Conservation (phyloP, 2,329 filamentous ascomycete species). For the Aspergillus phoenicis region DNA sequence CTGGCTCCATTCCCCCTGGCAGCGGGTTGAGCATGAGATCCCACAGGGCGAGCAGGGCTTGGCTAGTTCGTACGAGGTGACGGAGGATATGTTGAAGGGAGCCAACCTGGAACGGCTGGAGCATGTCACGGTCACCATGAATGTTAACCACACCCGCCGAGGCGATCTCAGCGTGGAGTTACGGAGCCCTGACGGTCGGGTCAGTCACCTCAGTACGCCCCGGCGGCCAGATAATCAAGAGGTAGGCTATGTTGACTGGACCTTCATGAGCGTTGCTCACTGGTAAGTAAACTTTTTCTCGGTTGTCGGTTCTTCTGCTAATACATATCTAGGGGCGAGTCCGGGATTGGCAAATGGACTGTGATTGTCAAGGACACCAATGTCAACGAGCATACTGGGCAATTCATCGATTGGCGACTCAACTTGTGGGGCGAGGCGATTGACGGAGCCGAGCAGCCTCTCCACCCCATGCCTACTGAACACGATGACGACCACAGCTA, state of each 20-base stretch:
- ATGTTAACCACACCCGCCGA: conserved; percentile 80
- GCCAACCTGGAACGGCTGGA: conserved; percentile 87
- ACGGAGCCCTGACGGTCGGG: conserved; percentile 76
- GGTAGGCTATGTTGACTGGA: conserved; percentile 88
- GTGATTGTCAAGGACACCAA: conserved; percentile 83
- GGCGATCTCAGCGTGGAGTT: conserved; percentile 93
- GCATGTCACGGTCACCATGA: conserved; percentile 98
- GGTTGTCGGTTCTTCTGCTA: conserved; percentile 12
- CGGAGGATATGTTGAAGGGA: conserved; percentile 72
- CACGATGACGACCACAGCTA: conserved; percentile 83
- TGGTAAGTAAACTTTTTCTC: conserved; percentile 62
- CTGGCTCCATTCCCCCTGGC: conserved; percentile 92
- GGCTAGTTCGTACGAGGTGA: conserved; percentile 78
- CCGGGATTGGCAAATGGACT: conserved; percentile 85
- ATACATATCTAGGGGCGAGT: conserved; percentile 70
- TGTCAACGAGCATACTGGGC: conserved; percentile 74
- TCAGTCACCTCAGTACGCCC: conserved; percentile 79
- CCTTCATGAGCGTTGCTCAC: conserved; percentile 97
- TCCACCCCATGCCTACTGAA: conserved; percentile 79
- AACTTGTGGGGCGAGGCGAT: conserved; percentile 91
- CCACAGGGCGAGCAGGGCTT: conserved; percentile 83
- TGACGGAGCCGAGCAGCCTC: conserved; percentile 70
- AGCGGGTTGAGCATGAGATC: conserved; percentile 82
- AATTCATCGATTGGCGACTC: conserved; percentile 87
- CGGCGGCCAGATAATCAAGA: conserved; percentile 68